Conservation (phyloP, 139 green algal species). For the Coelastrella sp. region DNA sequence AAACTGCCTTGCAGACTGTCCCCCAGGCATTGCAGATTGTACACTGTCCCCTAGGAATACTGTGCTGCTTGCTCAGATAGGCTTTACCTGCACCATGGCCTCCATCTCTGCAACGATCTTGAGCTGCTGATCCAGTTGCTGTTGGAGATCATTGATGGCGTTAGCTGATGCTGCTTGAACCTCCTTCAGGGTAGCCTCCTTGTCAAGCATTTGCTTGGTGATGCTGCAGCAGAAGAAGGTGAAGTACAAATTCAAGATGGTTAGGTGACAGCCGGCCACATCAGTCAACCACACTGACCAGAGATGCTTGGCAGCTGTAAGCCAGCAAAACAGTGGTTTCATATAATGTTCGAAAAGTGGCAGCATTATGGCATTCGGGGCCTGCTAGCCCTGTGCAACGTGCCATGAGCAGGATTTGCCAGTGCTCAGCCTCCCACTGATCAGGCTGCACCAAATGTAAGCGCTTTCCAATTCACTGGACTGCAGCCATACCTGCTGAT, state of each 20-base stretch:
- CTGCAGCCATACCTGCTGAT: constrained; percentile 15
- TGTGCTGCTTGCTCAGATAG: not conserved
- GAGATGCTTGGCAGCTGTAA: too few species aligned
- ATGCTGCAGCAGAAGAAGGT: not conserved
- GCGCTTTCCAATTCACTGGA: too few species aligned
- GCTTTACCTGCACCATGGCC: constrained; percentile 15
- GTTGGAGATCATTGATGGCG: not conserved
- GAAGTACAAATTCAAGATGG: not conserved
- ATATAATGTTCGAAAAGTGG: too few species aligned
- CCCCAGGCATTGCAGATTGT: not conserved
- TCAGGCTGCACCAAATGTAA: too few species aligned
- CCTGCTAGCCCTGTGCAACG: too few species aligned
- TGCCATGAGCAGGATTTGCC: too few species aligned
- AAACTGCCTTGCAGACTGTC: too few species aligned
- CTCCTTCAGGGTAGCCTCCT: constrained; percentile 10
- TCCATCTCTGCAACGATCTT: not conserved
- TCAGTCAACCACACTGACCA: too few species aligned
- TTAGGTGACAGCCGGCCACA: too few species aligned
- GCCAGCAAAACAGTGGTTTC: too few species aligned
- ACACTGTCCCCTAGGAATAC: not conserved
- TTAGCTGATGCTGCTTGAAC: not conserved
- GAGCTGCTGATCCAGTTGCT: constrained; percentile 18
- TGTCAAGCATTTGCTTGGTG: constrained; percentile 7
- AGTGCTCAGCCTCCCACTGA: too few species aligned
- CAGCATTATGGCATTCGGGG: too few species aligned